These are phyloP conservation scores for Castanea crenata DNA, from an alignment of 306 rosid species.

Conservation along the genomic window DNA sequence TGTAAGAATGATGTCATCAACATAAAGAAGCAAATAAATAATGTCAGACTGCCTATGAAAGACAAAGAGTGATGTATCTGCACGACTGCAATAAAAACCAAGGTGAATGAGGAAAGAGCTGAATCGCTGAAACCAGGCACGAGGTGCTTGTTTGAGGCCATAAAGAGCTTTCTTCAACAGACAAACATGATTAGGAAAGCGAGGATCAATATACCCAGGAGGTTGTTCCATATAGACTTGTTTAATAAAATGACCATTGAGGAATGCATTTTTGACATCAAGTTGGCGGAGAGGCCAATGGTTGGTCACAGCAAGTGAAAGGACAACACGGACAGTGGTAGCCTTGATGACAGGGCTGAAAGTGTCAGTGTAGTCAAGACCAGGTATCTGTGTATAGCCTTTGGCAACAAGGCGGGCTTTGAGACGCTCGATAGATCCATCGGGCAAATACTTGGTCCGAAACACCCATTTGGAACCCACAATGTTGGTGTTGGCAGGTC, in stretches of 20 bases:
- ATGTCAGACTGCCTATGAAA: neutral
- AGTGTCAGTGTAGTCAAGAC: neutral
- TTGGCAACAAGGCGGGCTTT: neutral
- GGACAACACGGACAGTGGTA: neutral
- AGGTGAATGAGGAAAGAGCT: neutral
- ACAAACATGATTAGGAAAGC: neutral
- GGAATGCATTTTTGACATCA: neutral
- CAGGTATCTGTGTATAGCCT: neutral
- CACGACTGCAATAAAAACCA: neutral
- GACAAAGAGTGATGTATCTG: neutral
- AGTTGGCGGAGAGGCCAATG: neutral
- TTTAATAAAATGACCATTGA: neutral
- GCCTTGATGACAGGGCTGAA: neutral
- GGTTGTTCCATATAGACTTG: neutral
- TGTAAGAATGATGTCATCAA: neutral
- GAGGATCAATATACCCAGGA: neutral
- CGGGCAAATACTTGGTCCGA: neutral
- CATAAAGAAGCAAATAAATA: neutral
- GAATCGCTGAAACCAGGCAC: neutral
- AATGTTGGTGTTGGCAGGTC: neutral
- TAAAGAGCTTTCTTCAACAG: neutral
- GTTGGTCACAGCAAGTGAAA: neutral
- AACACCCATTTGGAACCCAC: neutral
- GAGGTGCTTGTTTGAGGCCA: neutral
- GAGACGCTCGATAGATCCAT: neutral